phyloP scores from a whole-genome alignment of 495 filamentous ascomycete species.

The Penicillium daleae region DNA sequence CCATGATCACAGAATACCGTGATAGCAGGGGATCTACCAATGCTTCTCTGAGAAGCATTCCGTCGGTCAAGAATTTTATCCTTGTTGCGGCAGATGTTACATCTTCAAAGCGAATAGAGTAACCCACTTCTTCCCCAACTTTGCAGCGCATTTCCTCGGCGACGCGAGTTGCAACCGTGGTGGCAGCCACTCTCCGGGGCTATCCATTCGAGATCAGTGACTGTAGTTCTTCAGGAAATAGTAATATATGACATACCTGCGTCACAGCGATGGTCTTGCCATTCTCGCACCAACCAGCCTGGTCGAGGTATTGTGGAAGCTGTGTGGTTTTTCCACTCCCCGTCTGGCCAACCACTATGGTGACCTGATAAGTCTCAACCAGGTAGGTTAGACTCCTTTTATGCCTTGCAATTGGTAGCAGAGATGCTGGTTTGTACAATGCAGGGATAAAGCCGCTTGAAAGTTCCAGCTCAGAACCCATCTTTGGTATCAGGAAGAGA shows the following conservation, averaged over 20 bases:
- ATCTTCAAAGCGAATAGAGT: slow-evolving; percentile 96
- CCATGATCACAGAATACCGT: slow-evolving; percentile 96
- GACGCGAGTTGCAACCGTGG: slow-evolving; percentile 86
- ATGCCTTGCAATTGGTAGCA: slow-evolving; percentile 79
- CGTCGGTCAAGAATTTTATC: slow-evolving; percentile 98
- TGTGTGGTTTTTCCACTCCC: slow-evolving; percentile 91
- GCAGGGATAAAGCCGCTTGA: slow-evolving; percentile 70
- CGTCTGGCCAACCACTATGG: slow-evolving; percentile 88
- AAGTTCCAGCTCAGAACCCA: slow-evolving; percentile 58
- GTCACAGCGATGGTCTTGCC: slow-evolving; percentile 86
- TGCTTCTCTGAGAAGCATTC: slow-evolving; percentile 89
- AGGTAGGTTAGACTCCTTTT: slow-evolving; percentile 74
- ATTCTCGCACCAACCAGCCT: slow-evolving; percentile 87
- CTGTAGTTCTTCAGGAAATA: neutral
- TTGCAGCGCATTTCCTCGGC: slow-evolving; percentile 92
- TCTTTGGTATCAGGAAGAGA: slow-evolving; percentile 20
- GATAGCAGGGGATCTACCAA: slow-evolving; percentile 91
- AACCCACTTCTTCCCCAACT: slow-evolving; percentile 92
- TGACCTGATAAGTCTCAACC: slow-evolving; percentile 76
- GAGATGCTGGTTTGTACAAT: slow-evolving; percentile 74
- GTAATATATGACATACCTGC: slow-evolving; percentile 62
- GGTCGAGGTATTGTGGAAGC: slow-evolving; percentile 82
- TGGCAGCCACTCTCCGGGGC: slow-evolving; percentile 91
- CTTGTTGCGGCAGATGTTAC: slow-evolving; percentile 82
- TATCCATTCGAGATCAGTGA: slow-evolving; percentile 41